Evolutionary conservation across 345 rosid genomes (phyloP).

Genomic region (Moricandia arvensis): DNA sequence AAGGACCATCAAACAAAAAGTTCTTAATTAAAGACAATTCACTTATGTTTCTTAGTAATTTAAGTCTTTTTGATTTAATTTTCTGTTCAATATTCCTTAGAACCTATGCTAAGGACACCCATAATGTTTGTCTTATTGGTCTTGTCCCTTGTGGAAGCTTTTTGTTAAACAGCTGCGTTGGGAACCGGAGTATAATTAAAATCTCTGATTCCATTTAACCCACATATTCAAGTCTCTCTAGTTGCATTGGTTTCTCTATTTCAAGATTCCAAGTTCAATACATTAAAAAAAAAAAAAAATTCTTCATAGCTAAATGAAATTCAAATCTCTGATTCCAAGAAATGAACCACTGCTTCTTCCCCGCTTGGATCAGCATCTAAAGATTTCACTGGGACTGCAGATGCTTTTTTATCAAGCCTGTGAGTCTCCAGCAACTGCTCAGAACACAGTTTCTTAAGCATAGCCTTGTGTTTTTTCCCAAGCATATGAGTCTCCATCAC

Average conservation of each 20-base stretch:
- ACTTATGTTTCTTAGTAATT: no score
- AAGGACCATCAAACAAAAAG: no score
- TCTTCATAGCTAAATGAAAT: neutral
- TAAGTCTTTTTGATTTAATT: no score
- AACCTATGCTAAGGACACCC: no score
- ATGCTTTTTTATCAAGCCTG: constrained; percentile 20
- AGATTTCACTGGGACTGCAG: neutral
- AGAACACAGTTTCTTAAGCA: constrained; percentile 13
- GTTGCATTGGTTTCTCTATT: neutral
- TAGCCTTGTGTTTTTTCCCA: constrained; percentile 55
- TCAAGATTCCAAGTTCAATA: neutral
- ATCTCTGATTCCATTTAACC: neutral
- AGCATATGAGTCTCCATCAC: constrained; percentile 48
- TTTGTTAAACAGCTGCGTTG: neutral
- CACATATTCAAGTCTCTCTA: neutral
- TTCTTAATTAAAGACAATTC: no score
- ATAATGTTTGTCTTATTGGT: no score
- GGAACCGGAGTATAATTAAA: neutral
- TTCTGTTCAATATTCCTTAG: no score
- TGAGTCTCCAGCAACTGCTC: constrained; percentile 43
- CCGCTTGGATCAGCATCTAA: neutral
- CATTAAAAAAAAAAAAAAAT: neutral
- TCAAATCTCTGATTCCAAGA: neutral
- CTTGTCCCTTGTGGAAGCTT: neutral
- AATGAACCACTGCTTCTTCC: neutral